phyloP scores from a whole-genome alignment of 225 moss, liverwort and hornwort species.

The Anthoceros angustus region DNA sequence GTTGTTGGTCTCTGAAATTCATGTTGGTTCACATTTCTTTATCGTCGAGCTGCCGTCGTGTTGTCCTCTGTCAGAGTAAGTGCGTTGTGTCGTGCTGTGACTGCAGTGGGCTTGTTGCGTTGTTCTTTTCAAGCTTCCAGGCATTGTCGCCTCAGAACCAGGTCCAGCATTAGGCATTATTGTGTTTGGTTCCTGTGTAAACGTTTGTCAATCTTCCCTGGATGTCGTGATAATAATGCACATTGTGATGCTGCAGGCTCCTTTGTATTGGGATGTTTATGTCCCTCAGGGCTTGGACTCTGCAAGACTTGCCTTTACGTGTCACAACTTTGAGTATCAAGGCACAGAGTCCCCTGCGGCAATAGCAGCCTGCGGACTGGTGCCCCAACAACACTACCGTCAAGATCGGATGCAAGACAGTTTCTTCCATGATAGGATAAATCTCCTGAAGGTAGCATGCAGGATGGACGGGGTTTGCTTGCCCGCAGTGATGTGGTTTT shows the following conservation, averaged over 20 bases:
- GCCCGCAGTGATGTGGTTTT: background rate
- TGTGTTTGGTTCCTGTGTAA: too few relatives aligned
- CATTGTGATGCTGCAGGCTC: conserved; percentile 39
- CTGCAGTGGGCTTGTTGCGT: background rate
- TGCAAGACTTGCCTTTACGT: conserved; percentile 79
- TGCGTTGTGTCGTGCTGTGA: too few relatives aligned
- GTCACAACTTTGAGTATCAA: conserved; percentile 98
- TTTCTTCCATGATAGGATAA: conserved; percentile 42
- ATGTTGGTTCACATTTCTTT: background rate
- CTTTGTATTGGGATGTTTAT: conserved; percentile 83
- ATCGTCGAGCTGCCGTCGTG: background rate
- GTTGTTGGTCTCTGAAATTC: too few relatives aligned
- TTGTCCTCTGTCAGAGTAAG: too few relatives aligned
- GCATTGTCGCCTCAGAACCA: too few relatives aligned
- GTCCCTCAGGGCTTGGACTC: conserved; percentile 82
- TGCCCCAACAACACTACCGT: conserved; percentile 46
- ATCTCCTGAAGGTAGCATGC: conserved; percentile 63
- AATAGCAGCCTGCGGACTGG: conserved; percentile 71
- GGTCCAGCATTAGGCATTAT: too few relatives aligned
- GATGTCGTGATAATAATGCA: background rate
- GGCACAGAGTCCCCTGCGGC: conserved; percentile 51
- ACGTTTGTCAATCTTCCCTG: background rate
- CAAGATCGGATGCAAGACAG: conserved; percentile 96
- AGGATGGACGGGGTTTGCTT: background rate
- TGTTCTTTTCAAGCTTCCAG: background rate